Evolutionary conservation across 2,329 filamentous ascomycete species (phyloP).

Genomic region (Cladosporium sp.): DNA sequence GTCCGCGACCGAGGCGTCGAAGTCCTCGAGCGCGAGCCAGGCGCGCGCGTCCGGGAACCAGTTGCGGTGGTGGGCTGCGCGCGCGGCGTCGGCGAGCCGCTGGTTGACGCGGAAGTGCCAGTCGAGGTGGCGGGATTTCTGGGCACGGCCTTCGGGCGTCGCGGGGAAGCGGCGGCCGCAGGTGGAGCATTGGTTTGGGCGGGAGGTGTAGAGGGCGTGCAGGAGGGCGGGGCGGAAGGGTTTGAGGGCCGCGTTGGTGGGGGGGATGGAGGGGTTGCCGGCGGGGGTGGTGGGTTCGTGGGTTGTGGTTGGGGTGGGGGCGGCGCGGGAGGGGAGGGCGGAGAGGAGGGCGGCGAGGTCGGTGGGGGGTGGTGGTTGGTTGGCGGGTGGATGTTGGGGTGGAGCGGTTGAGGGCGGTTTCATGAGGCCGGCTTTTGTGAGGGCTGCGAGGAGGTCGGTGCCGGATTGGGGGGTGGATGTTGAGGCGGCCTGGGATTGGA

Average conservation of each 20-base stretch:
- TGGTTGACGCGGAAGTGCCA: slow-evolving; percentile 97
- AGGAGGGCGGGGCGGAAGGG: slow-evolving; percentile 66
- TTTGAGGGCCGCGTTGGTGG: slow-evolving; percentile 27
- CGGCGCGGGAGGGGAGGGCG: slow-evolving; percentile 1
- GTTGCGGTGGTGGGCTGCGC: slow-evolving; percentile 74
- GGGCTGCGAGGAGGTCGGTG: slow-evolving; percentile 25
- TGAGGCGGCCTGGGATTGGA: slow-evolving; percentile 24
- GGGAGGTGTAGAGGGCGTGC: slow-evolving; percentile 67
- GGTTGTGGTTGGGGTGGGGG: neutral
- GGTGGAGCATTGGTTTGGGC: slow-evolving; percentile 81
- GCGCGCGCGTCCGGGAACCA: slow-evolving; percentile 93
- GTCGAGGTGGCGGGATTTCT: slow-evolving; percentile 89
- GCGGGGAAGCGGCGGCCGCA: slow-evolving; percentile 82
- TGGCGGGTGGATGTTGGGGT: neutral
- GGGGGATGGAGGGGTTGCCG: slow-evolving; percentile 17
- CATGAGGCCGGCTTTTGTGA: slow-evolving; percentile 26
- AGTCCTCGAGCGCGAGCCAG: slow-evolving; percentile 82
- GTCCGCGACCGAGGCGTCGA: slow-evolving; percentile 54
- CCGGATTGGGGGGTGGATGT: slow-evolving; percentile 19
- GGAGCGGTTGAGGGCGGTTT: slow-evolving; percentile 12
- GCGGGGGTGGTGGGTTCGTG: neutral
- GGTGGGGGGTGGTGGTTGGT: neutral
- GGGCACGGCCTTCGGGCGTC: slow-evolving; percentile 70
- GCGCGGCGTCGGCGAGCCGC: slow-evolving; percentile 63
- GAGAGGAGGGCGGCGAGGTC: slow-evolving; percentile 10